A percentile compares a stretch with the other conserved stretches of the same genome.
These are phyloP conservation scores for Cryptosporidium xiaoi DNA, from an alignment of 169 alveolate genomes.

Conservation along the genomic window DNA sequence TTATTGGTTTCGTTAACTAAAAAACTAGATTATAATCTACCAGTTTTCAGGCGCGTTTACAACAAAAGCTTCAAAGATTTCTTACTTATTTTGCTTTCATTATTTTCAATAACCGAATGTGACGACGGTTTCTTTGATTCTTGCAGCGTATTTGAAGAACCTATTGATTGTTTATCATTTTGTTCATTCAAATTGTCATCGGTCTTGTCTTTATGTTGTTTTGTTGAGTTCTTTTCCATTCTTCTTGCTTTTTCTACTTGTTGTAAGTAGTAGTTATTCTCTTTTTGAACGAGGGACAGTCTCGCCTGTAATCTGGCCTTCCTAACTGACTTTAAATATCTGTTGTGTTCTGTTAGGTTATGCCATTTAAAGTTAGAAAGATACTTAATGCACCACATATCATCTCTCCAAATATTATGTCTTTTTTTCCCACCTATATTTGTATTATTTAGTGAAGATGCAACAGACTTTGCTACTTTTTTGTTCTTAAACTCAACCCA, in stretches of 20 bases:
- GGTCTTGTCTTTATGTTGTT: background rate
- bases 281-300: slow-evolving; percentile 80
- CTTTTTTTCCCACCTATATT: slow-evolving; percentile 91
- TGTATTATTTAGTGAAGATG: slow-evolving; percentile 87
- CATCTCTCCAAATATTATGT: slow-evolving; percentile 89
- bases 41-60: background rate
- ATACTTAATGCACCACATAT: slow-evolving; percentile 90
- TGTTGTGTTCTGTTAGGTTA: slow-evolving; percentile 83
- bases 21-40: no score
- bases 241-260: slow-evolving; percentile 78
- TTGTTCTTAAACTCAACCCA: slow-evolving; percentile 92
- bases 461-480: slow-evolving; percentile 89
- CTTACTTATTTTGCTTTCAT: slow-evolving; percentile 66
- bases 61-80: slow-evolving; percentile 19
- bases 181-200: background rate
- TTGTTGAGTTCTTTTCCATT: background rate
- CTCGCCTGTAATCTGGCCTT: slow-evolving; percentile 81
- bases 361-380: slow-evolving; percentile 91
- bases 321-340: slow-evolving; percentile 83
- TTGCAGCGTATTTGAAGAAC: background rate
- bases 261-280: slow-evolving; percentile 80
- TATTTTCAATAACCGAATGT: background rate
- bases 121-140: no score
- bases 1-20: no score
- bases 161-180: background rate